A percentile compares a stretch with the other conserved stretches of the same genome.
Conservation (phyloP, 768 basidiomycete genomes). For the Phanerochaete sordida region DNA sequence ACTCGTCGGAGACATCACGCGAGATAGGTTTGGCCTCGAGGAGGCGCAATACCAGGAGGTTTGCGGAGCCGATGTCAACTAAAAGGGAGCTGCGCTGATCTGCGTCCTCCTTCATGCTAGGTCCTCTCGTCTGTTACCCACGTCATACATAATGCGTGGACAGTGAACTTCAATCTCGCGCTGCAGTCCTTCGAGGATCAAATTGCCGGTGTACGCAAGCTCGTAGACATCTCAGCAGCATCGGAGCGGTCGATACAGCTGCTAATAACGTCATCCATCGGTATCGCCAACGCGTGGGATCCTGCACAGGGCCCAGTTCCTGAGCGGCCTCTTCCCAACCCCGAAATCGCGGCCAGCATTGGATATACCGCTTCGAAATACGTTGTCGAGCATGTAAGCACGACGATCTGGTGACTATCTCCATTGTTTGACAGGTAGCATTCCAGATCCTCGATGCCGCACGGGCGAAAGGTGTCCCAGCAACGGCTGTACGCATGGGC, state of each 20-base stretch:
- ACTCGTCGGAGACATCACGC: constrained; percentile 1
- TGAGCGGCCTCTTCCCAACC: constrained; percentile 16
- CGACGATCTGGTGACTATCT: not conserved
- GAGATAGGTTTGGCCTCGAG: constrained; percentile 2
- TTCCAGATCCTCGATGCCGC: constrained; percentile 4
- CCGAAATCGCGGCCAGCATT: constrained; percentile 26
- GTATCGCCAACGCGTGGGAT: constrained; percentile 5
- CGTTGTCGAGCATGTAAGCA: constrained; percentile 33
- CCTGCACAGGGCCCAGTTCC: constrained; percentile 3
- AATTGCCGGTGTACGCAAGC: constrained; percentile 16
- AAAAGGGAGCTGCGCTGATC: not conserved
- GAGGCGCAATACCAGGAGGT: not conserved
- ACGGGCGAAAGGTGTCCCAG: not conserved
- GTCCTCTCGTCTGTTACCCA: constrained; percentile 2
- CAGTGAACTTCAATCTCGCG: constrained; percentile 20
- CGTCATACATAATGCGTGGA: constrained; percentile 18
- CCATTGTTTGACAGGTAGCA: not conserved
- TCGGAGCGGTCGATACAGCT: constrained; percentile 3
- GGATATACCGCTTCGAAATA: constrained; percentile 41
- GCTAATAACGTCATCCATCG: constrained; percentile 19
- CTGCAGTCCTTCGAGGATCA: constrained; percentile 18
- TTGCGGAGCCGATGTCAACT: not conserved
- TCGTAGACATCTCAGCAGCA: constrained; percentile 11
- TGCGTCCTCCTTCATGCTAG: not conserved
- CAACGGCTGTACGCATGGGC: constrained; percentile 24